Evolutionary conservation across 2,329 filamentous ascomycete species (phyloP).

Genomic region (Calonectria leucothoes): DNA sequence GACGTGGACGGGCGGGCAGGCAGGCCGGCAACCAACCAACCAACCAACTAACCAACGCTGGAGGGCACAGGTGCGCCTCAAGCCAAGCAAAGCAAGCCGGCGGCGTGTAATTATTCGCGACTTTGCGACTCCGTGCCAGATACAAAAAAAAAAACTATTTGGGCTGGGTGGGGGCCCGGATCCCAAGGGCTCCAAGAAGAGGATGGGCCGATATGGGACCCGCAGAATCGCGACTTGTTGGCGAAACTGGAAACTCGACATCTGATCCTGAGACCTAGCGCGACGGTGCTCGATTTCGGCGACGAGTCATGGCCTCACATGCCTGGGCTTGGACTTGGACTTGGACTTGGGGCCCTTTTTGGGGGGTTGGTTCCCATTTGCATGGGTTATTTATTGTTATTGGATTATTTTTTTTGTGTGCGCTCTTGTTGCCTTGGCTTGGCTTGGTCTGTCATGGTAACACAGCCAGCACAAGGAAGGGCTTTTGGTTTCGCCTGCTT

Average conservation of each 20-base stretch:
- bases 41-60: not conserved
- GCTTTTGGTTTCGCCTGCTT: conserved; percentile 6
- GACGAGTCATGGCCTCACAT: conserved; percentile 31
- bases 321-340: conserved; percentile 9
- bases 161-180: conserved; percentile 7
- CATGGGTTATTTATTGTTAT: not conserved
- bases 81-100: conserved; percentile 7
- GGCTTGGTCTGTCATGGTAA: not conserved
- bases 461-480: not conserved
- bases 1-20: not conserved
- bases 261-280: conserved; percentile 28
- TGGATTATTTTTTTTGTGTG: not conserved
- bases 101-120: conserved; percentile 5
- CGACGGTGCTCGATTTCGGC: conserved; percentile 14
- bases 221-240: conserved; percentile 24
- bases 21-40: conserved; percentile 8
- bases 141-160: conserved; percentile 2
- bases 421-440: not conserved
- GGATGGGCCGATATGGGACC: conserved; percentile 37
- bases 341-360: not conserved
- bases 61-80: conserved; percentile 6
- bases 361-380: not conserved
- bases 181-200: conserved; percentile 8
- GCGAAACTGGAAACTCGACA: conserved; percentile 30
- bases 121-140: conserved; percentile 1